phyloP scores from a whole-genome alignment of 306 rosid species.

The Medicago lupulina region DNA sequence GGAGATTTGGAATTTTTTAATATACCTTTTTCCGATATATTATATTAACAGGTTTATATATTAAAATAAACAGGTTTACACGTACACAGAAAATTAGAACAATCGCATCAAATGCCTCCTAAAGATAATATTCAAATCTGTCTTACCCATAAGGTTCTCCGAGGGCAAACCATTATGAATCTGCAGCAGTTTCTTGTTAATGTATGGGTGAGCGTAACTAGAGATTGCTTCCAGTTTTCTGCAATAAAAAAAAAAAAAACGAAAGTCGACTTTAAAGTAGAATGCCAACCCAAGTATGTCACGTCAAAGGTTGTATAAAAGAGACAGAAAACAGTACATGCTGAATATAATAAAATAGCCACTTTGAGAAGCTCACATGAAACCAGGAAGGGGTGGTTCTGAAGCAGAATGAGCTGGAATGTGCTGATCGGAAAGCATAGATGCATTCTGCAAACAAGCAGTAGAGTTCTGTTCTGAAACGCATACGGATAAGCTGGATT shows the following conservation, averaged over 20 bases:
- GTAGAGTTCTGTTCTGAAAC: conserved; percentile 48
- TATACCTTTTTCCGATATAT: conserved; percentile 6
- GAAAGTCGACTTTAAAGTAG: conserved; percentile 29
- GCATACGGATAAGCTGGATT: conserved; percentile 44
- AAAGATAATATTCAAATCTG: conserved; percentile 42
- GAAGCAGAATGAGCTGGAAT: conserved; percentile 46
- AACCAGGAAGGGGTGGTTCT: conserved; percentile 46
- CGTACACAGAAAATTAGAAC: conserved; percentile 19
- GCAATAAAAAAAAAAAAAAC: conserved; percentile 44
- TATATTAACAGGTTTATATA: conserved; percentile 6
- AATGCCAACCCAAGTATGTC: conserved; percentile 25
- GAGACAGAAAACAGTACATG: conserved; percentile 38
- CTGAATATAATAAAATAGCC: conserved; percentile 31
- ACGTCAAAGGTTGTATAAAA: conserved; percentile 22
- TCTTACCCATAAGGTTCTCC: conserved; percentile 50
- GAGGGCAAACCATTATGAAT: conserved; percentile 52
- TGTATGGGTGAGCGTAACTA: conserved; percentile 68
- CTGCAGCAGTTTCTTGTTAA: conserved; percentile 54
- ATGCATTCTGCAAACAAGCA: conserved; percentile 47
- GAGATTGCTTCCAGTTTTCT: conserved; percentile 59
- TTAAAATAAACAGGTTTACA: conserved; percentile 6
- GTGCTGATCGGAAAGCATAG: conserved; percentile 49
- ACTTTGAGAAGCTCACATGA: conserved; percentile 58
- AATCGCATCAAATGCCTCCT: conserved; percentile 6
- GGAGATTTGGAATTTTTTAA: not conserved